Evolutionary conservation across 192 early-diverging fungal genomes (phyloP).

Genomic region (Entomortierella lignicola): DNA sequence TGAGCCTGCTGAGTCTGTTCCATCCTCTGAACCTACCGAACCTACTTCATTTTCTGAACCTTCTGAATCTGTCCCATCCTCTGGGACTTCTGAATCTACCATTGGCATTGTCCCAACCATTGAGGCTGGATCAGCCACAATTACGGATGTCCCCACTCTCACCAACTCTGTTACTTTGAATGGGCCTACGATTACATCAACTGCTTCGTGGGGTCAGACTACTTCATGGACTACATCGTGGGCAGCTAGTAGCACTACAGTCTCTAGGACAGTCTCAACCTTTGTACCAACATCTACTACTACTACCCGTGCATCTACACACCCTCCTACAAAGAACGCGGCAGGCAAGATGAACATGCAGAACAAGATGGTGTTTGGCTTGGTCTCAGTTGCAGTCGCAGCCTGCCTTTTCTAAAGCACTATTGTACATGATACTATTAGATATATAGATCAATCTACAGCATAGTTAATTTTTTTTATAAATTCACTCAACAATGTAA

Average conservation of each 20-base stretch:
- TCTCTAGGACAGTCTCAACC: not conserved
- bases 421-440: not conserved
- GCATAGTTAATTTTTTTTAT: too few relatives aligned
- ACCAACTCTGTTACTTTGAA: not conserved
- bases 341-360: not conserved
- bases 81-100: too few relatives aligned
- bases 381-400: slow-evolving; percentile 7
- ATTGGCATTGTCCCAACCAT: too few relatives aligned
- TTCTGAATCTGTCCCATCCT: too few relatives aligned
- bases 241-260: too few relatives aligned
- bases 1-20: not conserved
- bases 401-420: slow-evolving; percentile 4
- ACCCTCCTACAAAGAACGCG: slow-evolving; percentile 1
- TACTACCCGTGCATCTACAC: not conserved
- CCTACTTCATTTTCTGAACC: too few relatives aligned
- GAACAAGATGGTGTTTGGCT: not conserved
- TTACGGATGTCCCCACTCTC: not conserved
- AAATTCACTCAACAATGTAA: too few relatives aligned
- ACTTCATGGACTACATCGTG: not conserved
- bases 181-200: not conserved
- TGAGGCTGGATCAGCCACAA: not conserved
- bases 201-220: not conserved
- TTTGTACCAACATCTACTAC: not conserved
- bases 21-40: not conserved
- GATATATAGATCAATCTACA: not conserved